Conservation (phyloP, 148 eudicot species). For the Rhododendron ferrugineum region DNA sequence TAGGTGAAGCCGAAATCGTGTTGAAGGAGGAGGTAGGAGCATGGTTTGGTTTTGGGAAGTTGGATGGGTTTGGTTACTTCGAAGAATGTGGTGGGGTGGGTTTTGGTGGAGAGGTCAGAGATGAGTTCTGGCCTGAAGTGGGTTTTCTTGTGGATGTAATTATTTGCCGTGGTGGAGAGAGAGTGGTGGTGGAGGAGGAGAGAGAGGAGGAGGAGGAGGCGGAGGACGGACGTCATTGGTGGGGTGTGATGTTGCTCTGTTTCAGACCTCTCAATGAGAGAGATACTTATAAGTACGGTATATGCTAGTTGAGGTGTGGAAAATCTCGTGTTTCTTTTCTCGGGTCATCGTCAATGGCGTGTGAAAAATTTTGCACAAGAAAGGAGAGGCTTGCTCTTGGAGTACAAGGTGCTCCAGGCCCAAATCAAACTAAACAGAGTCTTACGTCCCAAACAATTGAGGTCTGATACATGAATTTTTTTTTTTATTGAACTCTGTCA, state of each 20-base stretch:
- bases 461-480: too few species aligned
- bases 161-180: constrained; percentile 22
- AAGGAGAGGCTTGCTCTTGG: too few species aligned
- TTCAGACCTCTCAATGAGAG: background rate
- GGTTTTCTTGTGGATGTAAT: constrained; percentile 20
- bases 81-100: constrained; percentile 33
- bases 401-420: too few species aligned
- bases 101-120: constrained; percentile 13
- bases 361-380: background rate
- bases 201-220: constrained; percentile 17
- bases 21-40: constrained; percentile 49
- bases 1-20: constrained; percentile 76
- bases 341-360: background rate
- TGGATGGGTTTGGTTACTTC: constrained; percentile 67
- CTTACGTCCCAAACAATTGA: too few species aligned
- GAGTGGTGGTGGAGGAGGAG: constrained; percentile 22
- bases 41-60: constrained; percentile 47
- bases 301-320: background rate
- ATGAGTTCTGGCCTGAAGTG: constrained; percentile 28
- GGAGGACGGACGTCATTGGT: constrained; percentile 14
- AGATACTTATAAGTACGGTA: too few species aligned
- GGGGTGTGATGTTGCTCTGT: background rate
- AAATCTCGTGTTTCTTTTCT: background rate
- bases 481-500: too few species aligned
- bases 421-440: too few species aligned